phyloP scores from a whole-genome alignment of 1,284 basidiomycete species.

The Pterulicium gracile region DNA sequence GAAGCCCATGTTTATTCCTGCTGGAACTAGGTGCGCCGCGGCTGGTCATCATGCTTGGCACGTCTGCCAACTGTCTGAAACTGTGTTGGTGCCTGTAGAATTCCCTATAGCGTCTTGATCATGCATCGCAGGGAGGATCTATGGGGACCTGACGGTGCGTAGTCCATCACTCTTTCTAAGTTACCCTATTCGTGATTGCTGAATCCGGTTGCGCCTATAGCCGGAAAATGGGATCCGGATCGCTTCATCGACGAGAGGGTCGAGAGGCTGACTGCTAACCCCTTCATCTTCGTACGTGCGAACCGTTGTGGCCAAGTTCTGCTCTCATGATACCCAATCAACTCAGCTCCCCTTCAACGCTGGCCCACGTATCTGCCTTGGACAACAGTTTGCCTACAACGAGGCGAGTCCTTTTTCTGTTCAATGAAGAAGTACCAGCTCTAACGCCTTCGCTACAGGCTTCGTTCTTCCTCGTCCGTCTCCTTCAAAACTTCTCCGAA shows the following conservation, averaged over 20 bases:
- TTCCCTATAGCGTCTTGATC: slow-evolving; percentile 41
- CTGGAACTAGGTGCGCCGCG: slow-evolving; percentile 31
- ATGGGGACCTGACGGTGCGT: slow-evolving; percentile 55
- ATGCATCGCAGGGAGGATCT: slow-evolving; percentile 55
- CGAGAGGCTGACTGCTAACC: slow-evolving; percentile 26
- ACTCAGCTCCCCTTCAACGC: slow-evolving; percentile 12
- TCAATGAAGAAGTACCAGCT: slow-evolving; percentile 2
- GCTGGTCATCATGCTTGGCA: too few species aligned
- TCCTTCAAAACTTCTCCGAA: slow-evolving; percentile 47
- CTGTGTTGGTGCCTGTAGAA: slow-evolving; percentile 24
- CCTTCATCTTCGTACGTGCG: slow-evolving; percentile 33
- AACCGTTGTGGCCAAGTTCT: too few species aligned
- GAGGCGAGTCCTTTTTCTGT: slow-evolving; percentile 7
- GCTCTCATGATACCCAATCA: too few species aligned
- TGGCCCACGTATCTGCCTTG: slow-evolving; percentile 8
- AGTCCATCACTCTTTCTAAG: slow-evolving; percentile 9
- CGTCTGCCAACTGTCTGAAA: too few species aligned
- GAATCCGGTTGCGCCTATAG: too few species aligned
- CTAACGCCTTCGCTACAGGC: neutral
- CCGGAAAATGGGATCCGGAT: slow-evolving; percentile 34
- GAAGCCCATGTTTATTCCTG: slow-evolving; percentile 44
- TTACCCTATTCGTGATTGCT: neutral
- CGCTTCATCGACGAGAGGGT: slow-evolving; percentile 28
- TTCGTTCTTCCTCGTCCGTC: slow-evolving; percentile 34
- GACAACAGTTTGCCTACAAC: slow-evolving; percentile 7